These are phyloP conservation scores for Eimeria zaria DNA, from an alignment of 169 alveolate species.

Conservation along the genomic window DNA sequence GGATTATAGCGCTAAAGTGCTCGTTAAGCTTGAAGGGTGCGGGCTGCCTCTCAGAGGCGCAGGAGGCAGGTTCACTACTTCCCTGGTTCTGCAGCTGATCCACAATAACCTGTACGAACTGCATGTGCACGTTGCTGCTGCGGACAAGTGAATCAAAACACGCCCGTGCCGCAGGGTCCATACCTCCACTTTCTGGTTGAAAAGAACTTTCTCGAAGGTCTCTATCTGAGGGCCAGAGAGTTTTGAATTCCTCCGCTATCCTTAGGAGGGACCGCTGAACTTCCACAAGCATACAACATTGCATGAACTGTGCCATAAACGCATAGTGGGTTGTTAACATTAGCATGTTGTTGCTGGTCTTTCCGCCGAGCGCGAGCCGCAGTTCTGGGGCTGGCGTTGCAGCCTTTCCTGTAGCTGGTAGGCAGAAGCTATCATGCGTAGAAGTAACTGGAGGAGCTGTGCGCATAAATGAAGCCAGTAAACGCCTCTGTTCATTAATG, in stretches of 20 bases:
- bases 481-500: conserved; percentile 30
- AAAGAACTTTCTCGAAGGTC: conserved; percentile 39
- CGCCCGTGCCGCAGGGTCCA: conserved; percentile 67
- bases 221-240: conserved; percentile 51
- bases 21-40: conserved; percentile 41
- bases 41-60: conserved; percentile 15
- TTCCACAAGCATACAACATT: conserved; percentile 82
- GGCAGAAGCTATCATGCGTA: conserved; percentile 18
- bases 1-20: conserved; percentile 16
- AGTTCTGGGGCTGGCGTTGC: conserved; percentile 41
- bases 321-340: conserved; percentile 76
- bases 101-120: conserved; percentile 81
- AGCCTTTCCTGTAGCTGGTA: conserved; percentile 36
- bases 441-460: conserved; percentile 37
- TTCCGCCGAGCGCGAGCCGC: conserved; percentile 48
- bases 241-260: conserved; percentile 58
- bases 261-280: conserved; percentile 76
- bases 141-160: conserved; percentile 78
- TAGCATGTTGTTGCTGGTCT: conserved; percentile 41
- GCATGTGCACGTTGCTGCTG: conserved; percentile 80
- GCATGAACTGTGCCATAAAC: conserved; percentile 85
- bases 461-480: conserved; percentile 10
- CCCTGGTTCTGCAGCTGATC: conserved; percentile 71
- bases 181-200: conserved; percentile 36
- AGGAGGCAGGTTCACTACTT: background rate